Conservation (phyloP, 805 yeast genomes). For the Saccharomycopsis guyanensis region DNA sequence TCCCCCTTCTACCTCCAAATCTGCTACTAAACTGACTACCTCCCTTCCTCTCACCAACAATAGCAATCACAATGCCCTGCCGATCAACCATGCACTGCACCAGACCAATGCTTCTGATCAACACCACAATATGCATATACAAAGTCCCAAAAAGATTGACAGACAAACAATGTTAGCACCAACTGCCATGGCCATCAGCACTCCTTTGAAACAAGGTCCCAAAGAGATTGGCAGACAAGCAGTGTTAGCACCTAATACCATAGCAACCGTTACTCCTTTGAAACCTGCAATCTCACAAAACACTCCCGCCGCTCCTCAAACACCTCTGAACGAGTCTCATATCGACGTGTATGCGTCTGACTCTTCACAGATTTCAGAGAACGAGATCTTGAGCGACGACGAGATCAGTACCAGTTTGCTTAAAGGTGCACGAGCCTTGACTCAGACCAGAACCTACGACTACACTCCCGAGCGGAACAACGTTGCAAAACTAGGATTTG, state of each 20-base stretch:
- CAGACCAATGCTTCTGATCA: background rate
- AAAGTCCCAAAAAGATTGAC: no score
- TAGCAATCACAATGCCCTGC: no score
- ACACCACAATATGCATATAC: no score
- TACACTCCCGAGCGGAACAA: conserved; percentile 4
- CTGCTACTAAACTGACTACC: background rate
- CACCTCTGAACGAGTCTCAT: background rate
- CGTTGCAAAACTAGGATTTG: conserved; percentile 5
- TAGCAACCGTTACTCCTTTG: background rate
- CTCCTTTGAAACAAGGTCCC: no score
- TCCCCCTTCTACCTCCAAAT: background rate
- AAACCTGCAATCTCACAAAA: background rate
- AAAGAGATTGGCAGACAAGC: no score
- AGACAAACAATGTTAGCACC: no score
- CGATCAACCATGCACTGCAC: background rate
- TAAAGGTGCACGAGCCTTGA: background rate
- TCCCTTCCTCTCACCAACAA: no score
- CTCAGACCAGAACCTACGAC: conserved; percentile 6
- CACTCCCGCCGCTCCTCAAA: background rate
- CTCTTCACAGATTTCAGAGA: conserved; percentile 11
- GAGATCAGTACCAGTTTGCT: background rate
- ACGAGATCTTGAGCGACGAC: conserved; percentile 7
- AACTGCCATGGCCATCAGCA: background rate
- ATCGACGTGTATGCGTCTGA: conserved; percentile 8
- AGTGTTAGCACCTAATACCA: no score